These are phyloP conservation scores for Neurospora cerealis DNA, from an alignment of 495 filamentous ascomycete genomes.

Conservation along the genomic window DNA sequence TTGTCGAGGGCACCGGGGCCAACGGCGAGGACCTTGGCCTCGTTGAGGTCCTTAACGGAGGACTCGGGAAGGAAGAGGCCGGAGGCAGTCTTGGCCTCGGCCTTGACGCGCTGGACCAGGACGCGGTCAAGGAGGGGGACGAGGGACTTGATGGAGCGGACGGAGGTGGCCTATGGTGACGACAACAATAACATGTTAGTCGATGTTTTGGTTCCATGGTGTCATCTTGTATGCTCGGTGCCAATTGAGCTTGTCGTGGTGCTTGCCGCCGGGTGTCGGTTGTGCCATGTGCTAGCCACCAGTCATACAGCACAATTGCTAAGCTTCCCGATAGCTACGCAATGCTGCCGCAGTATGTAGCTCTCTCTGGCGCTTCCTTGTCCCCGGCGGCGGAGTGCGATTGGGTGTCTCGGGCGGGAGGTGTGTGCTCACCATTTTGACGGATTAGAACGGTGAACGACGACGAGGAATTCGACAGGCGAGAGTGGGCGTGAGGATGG, in stretches of 20 bases:
- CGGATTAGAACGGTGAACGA: not conserved
- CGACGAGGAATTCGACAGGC: not conserved
- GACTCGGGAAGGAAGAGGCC: constrained; percentile 97
- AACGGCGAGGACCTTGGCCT: constrained; percentile 90
- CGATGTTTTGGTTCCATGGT: not conserved
- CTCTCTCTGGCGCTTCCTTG: not conserved
- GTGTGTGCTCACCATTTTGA: not conserved
- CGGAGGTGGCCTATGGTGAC: constrained; percentile 46
- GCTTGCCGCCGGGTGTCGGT: not conserved
- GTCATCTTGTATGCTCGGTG: not conserved
- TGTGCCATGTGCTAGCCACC: not conserved
- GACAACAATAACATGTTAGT: not conserved
- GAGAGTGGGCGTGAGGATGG: not conserved
- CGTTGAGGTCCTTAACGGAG: constrained; percentile 95
- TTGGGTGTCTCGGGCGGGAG: not conserved
- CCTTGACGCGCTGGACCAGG: constrained; percentile 94
- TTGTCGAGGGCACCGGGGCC: constrained; percentile 79
- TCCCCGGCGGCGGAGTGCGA: not conserved
- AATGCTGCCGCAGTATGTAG: not conserved
- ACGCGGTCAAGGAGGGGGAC: constrained; percentile 96
- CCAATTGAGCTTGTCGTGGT: not conserved
- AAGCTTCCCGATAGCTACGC: not conserved
- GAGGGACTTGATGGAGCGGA: constrained; percentile 94
- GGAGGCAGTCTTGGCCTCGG: constrained; percentile 87
- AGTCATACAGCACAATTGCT: not conserved